Evolutionary conservation across 768 basidiomycete genomes (phyloP).

Genomic region (Crassisporium funariophilum): DNA sequence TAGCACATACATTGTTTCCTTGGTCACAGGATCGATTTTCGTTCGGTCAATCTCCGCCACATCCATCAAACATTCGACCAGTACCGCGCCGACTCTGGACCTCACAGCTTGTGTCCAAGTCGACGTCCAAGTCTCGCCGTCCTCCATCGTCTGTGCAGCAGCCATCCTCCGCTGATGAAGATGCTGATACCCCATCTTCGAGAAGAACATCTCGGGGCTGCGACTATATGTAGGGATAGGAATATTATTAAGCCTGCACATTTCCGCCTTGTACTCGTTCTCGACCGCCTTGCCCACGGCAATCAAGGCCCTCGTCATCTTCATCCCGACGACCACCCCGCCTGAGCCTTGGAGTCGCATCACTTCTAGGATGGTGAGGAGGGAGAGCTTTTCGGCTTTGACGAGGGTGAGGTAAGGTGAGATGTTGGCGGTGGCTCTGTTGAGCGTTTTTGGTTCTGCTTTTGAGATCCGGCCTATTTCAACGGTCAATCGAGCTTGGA

Average conservation of each 20-base stretch:
- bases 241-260: conserved; percentile 68
- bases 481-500: conserved; percentile 49
- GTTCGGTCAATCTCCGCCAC: conserved; percentile 75
- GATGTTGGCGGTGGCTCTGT: conserved; percentile 33
- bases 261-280: conserved; percentile 85
- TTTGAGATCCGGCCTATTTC: conserved; percentile 50
- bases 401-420: conserved; percentile 78
- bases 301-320: conserved; percentile 81
- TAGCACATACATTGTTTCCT: conserved; percentile 58
- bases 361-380: conserved; percentile 87
- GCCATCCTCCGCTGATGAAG: conserved; percentile 66
- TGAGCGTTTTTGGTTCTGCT: conserved; percentile 26
- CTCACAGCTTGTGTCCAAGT: conserved; percentile 82
- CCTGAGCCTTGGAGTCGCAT: conserved; percentile 81
- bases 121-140: conserved; percentile 73
- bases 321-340: conserved; percentile 84
- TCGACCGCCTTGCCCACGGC: conserved; percentile 84
- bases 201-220: conserved; percentile 50
- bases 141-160: conserved; percentile 63
- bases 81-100: conserved; percentile 77
- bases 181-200: conserved; percentile 58
- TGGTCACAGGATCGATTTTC: conserved; percentile 56
- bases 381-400: conserved; percentile 74
- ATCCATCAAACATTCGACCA: conserved; percentile 85
- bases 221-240: conserved; percentile 42